Evolutionary conservation across 73 alveolate species (phyloP).

Genomic region (Paramecium primaurelia): DNA sequence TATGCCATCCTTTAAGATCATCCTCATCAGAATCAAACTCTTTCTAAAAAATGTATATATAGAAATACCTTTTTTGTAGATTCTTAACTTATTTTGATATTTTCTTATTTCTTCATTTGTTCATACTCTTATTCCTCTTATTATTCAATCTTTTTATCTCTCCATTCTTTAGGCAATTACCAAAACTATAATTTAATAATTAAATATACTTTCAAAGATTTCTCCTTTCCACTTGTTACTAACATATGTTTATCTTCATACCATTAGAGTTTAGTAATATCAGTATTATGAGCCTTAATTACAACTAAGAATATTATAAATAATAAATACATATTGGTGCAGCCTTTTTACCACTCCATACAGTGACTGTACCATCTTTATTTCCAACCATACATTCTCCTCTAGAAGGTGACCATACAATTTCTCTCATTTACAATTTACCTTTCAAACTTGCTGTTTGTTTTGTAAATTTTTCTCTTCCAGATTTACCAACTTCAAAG

Average conservation of each 20-base stretch:
- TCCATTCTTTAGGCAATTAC: conserved; percentile 63
- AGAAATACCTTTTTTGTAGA: background rate
- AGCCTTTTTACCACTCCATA: conserved; percentile 60
- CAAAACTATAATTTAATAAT: conserved; percentile 24
- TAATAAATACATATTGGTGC: conserved; percentile 45
- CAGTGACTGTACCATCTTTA: conserved; percentile 61
- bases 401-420: conserved; percentile 61
- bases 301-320: background rate
- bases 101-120: background rate
- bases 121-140: conserved; percentile 21
- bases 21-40: conserved; percentile 41
- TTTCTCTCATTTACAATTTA: conserved; percentile 47
- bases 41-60: background rate
- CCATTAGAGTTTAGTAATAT: conserved; percentile 61
- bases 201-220: conserved; percentile 28
- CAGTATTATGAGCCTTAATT: conserved; percentile 55
- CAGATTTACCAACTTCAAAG: conserved; percentile 58
- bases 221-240: conserved; percentile 54
- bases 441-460: conserved; percentile 57
- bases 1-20: conserved; percentile 52
- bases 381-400: conserved; percentile 54
- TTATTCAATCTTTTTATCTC: conserved; percentile 58
- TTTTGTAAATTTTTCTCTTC: conserved; percentile 61
- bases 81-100: background rate
- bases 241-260: conserved; percentile 49